Evolutionary conservation across 305 asterid genomes (phyloP).

Genomic region (Fraxinus sp.): DNA sequence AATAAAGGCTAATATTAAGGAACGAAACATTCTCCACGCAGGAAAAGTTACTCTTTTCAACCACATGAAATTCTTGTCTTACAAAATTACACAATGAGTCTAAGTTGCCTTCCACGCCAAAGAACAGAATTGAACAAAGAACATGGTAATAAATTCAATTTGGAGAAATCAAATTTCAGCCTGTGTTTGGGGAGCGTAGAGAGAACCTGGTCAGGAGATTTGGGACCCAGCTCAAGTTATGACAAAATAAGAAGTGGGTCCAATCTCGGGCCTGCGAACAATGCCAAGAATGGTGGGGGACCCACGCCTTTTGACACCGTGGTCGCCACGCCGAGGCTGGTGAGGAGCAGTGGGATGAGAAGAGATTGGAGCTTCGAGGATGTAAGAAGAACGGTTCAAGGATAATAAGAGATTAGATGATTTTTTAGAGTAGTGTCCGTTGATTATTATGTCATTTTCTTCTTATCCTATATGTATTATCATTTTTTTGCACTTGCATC

Average conservation of each 20-base stretch:
- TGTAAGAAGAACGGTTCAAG: not conserved
- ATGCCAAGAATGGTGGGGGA: not conserved
- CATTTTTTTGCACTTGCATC: not conserved
- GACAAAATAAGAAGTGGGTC: conserved; percentile 25
- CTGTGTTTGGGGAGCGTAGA: conserved; percentile 21
- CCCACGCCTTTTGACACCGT: not conserved
- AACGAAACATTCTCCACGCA: not conserved
- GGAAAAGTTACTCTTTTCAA: not conserved
- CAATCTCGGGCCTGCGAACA: not conserved
- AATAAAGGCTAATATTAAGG: not conserved
- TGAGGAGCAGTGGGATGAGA: conserved; percentile 29
- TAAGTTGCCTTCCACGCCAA: not conserved
- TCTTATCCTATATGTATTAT: not conserved
- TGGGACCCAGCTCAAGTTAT: conserved; percentile 20
- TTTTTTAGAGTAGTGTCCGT: not conserved
- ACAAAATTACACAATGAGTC: not conserved
- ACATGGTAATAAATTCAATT: not conserved
- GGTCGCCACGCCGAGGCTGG: conserved; percentile 11
- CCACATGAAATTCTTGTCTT: not conserved
- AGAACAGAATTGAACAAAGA: not conserved
- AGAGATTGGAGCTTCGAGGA: conserved; percentile 30
- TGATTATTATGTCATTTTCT: not conserved
- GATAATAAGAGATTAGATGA: not conserved
- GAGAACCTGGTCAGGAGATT: conserved; percentile 40
- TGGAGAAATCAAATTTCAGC: conserved; percentile 20